Evolutionary conservation across 1,284 basidiomycete species (phyloP), one percentile per base, ranked within the genome.

Genomic region (Omphalotus olearius): DNA sequence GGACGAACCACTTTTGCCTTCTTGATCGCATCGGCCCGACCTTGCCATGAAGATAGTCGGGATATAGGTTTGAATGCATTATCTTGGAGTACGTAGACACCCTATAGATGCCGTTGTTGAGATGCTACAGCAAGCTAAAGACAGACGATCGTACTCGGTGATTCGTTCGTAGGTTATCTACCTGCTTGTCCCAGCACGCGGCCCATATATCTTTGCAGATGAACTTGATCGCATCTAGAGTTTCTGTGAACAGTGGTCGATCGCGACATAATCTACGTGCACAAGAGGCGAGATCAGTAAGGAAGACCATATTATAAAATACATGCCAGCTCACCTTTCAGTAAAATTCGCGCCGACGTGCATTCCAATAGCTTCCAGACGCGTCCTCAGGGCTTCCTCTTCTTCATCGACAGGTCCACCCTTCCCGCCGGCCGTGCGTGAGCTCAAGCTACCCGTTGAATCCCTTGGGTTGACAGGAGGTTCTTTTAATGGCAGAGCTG

Each of bases 201-300:
- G 78, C 76, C 92, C 92, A 94, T n/a, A 97, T 72, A 56, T 98
- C 94, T 65, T 98, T 98, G 74, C 94, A 98, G 55, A 98, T 79
- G 63, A 97, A 97, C 67, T 98, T 98, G 71, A 98, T 86, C 13
- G 83, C 85, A 60, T 98, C 94, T 7, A 98, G 75, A 1, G 93
- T 91, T 59, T 94, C 88, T 0, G 80, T 69, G 58, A 96, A 89
- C 41, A 90, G 76, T 28, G 83, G 73, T 55, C 85, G 75, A 53
- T 92, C 86, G 26, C 85, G 79, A 60, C 84, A 87, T 54, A 96
- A 66, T 55, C 91, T 93, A 62, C 2, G 13, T 35, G n/a, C 6
- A 48, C 47, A 38, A 39, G 13, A 30, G 50, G 36, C 56, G 45
- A 20, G 41, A 18, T n/a, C 16, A 23, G 20, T 48, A 20, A 38